phyloP scores from a whole-genome alignment of 345 rosid genomes.

The Eucalyptus pumila region DNA sequence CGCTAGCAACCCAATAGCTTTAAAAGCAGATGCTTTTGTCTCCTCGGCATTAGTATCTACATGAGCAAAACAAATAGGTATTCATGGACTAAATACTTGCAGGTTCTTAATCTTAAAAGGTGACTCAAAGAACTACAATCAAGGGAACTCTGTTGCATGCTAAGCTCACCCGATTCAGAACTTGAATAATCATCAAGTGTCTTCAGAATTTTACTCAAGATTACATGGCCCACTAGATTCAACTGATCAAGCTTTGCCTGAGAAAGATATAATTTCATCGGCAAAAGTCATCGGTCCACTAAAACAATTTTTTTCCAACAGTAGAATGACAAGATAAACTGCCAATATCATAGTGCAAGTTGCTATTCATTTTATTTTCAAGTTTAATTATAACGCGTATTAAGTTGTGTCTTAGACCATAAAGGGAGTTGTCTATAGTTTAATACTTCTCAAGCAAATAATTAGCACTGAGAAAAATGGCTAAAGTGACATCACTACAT shows the following conservation, averaged over 20 bases:
- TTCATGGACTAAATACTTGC: not conserved
- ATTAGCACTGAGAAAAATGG: not conserved
- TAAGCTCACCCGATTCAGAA: too few relatives aligned
- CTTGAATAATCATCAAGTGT: too few relatives aligned
- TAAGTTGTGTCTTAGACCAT: not conserved
- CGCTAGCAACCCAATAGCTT: constrained; percentile 80
- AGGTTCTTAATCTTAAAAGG: not conserved
- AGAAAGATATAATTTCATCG: not conserved
- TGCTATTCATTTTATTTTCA: not conserved
- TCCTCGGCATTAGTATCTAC: constrained; percentile 60
- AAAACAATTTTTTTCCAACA: not conserved
- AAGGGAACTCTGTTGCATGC: not conserved
- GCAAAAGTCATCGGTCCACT: not conserved
- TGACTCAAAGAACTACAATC: not conserved
- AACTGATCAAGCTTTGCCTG: constrained; percentile 77
- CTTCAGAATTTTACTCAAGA: constrained; percentile 33
- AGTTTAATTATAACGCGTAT: too few relatives aligned
- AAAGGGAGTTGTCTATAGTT: not conserved
- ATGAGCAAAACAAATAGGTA: not conserved
- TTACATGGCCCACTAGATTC: constrained; percentile 81
- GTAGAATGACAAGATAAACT: not conserved
- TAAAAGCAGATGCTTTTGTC: constrained; percentile 60
- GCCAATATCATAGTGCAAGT: too few relatives aligned
- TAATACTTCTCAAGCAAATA: not conserved
- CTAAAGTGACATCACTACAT: not conserved